These are phyloP conservation scores for Blastobotrys capitulatus DNA, from an alignment of 1,139 yeast genomes.

Conservation along the genomic window DNA sequence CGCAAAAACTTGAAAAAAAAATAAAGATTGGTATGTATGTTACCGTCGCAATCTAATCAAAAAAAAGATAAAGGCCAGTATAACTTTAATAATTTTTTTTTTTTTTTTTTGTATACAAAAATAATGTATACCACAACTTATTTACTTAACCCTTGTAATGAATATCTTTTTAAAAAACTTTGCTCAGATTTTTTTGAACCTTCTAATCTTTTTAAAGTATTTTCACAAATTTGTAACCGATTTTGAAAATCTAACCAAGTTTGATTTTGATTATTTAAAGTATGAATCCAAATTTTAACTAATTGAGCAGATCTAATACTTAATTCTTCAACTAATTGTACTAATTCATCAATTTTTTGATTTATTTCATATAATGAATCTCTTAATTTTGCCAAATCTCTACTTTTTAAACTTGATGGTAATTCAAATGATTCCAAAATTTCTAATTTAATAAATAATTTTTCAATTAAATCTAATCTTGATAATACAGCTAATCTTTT, in stretches of 20 bases:
- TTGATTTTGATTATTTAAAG: conserved; percentile 14
- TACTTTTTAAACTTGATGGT: conserved; percentile 10
- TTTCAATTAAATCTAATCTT: conserved; percentile 6
- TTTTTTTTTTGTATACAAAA: no score
- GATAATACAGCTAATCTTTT: conserved; percentile 9
- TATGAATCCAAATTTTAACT: conserved; percentile 14
- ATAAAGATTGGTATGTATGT: not conserved
- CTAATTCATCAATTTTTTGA: conserved; percentile 11
- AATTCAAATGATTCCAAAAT: conserved; percentile 5
- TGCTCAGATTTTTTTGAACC: not conserved
- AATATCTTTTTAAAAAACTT: not conserved
- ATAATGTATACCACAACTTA: no score
- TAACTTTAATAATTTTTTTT: no score
- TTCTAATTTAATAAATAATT: conserved; percentile 8
- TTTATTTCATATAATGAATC: conserved; percentile 10
- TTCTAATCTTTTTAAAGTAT: conserved; percentile 12
- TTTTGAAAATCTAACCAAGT: conserved; percentile 17
- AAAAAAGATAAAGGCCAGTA: not conserved
- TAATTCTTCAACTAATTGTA: conserved; percentile 15
- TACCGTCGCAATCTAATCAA: not conserved
- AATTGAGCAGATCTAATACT: conserved; percentile 21
- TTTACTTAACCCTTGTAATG: not conserved
- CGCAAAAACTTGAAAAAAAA: no score
- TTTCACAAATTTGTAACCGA: conserved; percentile 16
- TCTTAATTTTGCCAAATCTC: conserved; percentile 10